A percentile compares a stretch with the other conserved stretches of the same genome.
Conservation (phyloP, 2,329 filamentous ascomycete species). For the Fusarium verticillioides region DNA sequence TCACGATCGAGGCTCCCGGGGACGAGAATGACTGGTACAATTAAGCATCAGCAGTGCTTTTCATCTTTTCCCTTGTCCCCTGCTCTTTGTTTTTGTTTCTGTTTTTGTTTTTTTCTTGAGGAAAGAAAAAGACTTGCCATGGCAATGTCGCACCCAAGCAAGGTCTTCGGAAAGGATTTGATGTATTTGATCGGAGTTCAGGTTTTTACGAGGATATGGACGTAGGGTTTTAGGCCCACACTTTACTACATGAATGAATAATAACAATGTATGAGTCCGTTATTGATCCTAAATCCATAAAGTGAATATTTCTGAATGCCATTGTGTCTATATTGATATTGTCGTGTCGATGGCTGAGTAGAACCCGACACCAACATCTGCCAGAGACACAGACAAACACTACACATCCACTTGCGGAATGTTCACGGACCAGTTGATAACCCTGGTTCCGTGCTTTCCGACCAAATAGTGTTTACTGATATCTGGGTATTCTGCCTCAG, state of each 20-base stretch:
- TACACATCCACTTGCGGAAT: background rate
- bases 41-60: too few species aligned
- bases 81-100: background rate
- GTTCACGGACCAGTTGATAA: fast-evolving
- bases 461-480: too few species aligned
- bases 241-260: background rate
- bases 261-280: background rate
- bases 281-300: fast-evolving
- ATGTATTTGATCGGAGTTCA: background rate
- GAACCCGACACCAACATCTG: fast-evolving
- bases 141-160: background rate
- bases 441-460: too few species aligned
- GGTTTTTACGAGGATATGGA: background rate
- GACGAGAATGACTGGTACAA: background rate
- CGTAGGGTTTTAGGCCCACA: background rate
- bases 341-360: fast-evolving
- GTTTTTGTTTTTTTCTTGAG: too few species aligned
- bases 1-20: background rate
- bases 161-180: background rate
- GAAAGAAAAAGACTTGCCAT: too few species aligned
- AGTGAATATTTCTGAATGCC: fast-evolving
- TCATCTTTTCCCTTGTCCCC: fast-evolving
- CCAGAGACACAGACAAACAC: background rate
- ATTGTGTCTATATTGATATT: fast-evolving
- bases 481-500: too few species aligned